phyloP scores from a whole-genome alignment of 2,329 filamentous ascomycete genomes.

The Aspergillus sp. region DNA sequence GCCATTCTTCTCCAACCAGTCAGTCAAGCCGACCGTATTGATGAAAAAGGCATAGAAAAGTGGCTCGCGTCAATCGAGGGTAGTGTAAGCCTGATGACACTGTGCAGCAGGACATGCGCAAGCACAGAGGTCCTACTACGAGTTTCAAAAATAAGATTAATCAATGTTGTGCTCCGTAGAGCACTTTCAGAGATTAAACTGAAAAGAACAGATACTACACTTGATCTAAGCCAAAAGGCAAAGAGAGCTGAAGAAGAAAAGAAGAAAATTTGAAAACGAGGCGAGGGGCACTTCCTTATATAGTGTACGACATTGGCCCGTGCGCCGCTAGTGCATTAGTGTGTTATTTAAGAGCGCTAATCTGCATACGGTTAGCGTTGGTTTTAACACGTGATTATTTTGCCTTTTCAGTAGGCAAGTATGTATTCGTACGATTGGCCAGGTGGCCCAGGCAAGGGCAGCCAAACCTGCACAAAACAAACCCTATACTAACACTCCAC shows the following conservation, averaged over 20 bases:
- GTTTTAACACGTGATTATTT: no score
- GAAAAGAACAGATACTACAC: constrained; percentile 96
- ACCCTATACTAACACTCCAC: no score
- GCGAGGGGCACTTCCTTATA: constrained; percentile 26
- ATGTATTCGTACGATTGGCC: no score
- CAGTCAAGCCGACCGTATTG: constrained; percentile 46
- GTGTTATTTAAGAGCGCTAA: not conserved
- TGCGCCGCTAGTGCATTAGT: constrained; percentile 9
- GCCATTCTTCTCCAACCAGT: constrained; percentile 50
- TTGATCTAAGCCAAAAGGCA: constrained; percentile 71
- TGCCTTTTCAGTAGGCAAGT: no score
- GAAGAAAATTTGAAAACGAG: constrained; percentile 31
- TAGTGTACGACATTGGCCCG: constrained; percentile 1
- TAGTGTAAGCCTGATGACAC: constrained; percentile 73
- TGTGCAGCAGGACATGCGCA: constrained; percentile 57
- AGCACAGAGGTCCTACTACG: constrained; percentile 58
- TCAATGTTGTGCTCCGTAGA: constrained; percentile 64
- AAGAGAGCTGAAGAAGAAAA: constrained; percentile 44
- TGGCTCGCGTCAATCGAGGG: constrained; percentile 61
- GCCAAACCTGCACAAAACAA: no score
- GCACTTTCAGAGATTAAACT: constrained; percentile 91
- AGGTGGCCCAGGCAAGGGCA: no score
- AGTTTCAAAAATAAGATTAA: constrained; percentile 72
- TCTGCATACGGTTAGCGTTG: constrained; percentile 9
- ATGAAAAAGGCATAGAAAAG: constrained; percentile 48